A percentile compares a stretch with the other conserved stretches of the same genome.
These are phyloP conservation scores for Phytophthora cactorum DNA, from an alignment of 352 stramenopile genomes.

Conservation along the genomic window DNA sequence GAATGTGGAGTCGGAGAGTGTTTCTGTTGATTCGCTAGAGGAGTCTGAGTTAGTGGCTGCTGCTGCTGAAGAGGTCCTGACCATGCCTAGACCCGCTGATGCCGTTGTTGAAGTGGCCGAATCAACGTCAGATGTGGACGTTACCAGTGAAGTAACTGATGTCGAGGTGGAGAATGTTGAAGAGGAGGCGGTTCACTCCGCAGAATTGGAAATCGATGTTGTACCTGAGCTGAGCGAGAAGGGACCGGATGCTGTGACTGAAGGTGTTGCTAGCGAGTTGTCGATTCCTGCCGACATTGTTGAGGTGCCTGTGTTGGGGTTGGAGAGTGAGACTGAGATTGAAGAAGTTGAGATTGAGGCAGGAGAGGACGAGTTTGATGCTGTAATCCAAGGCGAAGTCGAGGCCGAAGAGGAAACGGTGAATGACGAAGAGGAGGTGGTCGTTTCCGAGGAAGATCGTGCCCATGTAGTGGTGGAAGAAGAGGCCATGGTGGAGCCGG, in stretches of 20 bases:
- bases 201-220: slow-evolving; percentile 16
- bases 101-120: neutral
- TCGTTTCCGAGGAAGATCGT: slow-evolving; percentile 4
- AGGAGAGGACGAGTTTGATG: neutral
- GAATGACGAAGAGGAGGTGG: slow-evolving; percentile 7
- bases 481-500: neutral
- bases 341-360: slow-evolving; percentile 8
- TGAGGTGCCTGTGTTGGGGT: slow-evolving; percentile 1
- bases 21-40: neutral
- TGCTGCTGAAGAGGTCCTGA: neutral
- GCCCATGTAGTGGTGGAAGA: slow-evolving; percentile 1
- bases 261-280: neutral
- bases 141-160: neutral
- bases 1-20: slow-evolving; percentile 1
- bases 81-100: neutral
- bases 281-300: slow-evolving; percentile 1
- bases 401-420: neutral
- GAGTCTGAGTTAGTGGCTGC: slow-evolving; percentile 4
- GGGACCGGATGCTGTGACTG: neutral
- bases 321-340: neutral
- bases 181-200: neutral
- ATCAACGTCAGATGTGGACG: neutral
- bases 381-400: neutral
- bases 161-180: neutral
- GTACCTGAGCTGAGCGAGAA: slow-evolving; percentile 14